Base-by-base conservation (phyloP, 202 grass and related monocot genomes). In the Digitaria exilis region DNA sequence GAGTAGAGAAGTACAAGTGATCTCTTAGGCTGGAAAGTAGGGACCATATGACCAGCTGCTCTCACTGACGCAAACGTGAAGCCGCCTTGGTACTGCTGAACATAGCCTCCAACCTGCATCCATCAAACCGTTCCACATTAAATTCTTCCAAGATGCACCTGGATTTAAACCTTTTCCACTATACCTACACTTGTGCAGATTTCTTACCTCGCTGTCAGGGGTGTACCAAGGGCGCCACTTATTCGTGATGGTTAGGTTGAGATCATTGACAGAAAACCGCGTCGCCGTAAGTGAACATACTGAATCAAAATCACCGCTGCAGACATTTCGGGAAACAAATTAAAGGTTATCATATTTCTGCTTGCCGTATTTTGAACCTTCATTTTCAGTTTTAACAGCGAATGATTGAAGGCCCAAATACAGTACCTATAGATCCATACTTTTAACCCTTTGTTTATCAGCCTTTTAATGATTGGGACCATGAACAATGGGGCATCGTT, bases 61-160 rank as follows among this genome's bases (percentile, higher is more conserved):
- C 90, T 80, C 8, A 95, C 85, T 0, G 89, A 85, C 6, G 69
- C 84, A 1, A 90, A 18, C 7, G 70, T 86, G 37, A 92, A 76
- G 1, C 84, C 89, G 51, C 76, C 76, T 24, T 88, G 2, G 25
- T 94, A 92, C 21, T 88, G 87, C 39, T 87, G 87, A 25, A 90
- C 70, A 79, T 85, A 95, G 21, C 92, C 92, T 81, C 90, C 92
- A 49, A 92, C 82, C 93, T 92, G 44, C 58, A 21, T n/a, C 70
- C 46, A 34, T 52, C 31, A 48, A 2, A 21, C 0, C 30, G 24
- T 56, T 22, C 31, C 30, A 9, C 31, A 71, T 35, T 1, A 60
- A 35, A 58, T 4, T 16, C 57, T 62, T 21, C 9, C 35, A 76
- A 26, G 31, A 48, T 4, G 7, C 31, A 16, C 7, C 12, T 75